Conservation (phyloP, 768 basidiomycete genomes). For the Kwoniella sp. region DNA sequence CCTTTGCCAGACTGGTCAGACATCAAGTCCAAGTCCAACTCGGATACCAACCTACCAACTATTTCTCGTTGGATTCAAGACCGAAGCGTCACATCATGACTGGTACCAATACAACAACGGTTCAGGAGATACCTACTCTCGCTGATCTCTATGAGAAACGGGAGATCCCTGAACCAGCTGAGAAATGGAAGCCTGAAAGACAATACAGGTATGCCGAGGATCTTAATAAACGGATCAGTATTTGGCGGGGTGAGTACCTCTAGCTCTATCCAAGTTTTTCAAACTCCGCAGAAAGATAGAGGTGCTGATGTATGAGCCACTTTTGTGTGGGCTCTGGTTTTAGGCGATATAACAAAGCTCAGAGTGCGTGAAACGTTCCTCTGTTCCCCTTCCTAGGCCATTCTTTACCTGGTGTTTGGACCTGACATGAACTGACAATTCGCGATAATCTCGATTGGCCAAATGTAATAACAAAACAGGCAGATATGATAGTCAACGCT, state of each 20-base stretch:
- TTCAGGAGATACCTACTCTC: conserved; percentile 39
- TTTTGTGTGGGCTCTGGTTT: not conserved
- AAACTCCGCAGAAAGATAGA: no score
- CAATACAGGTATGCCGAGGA: conserved; percentile 19
- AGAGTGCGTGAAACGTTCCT: no score
- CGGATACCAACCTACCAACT: no score
- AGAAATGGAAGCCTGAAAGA: not conserved
- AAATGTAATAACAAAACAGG: no score
- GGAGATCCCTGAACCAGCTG: conserved; percentile 15
- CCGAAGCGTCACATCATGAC: not conserved
- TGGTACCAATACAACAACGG: not conserved
- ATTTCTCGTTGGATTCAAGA: no score
- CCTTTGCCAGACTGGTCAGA: not conserved
- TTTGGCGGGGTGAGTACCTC: conserved; percentile 45
- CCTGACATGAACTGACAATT: not conserved
- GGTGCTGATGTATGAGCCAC: not conserved
- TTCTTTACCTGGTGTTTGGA: not conserved
- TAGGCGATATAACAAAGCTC: conserved; percentile 52
- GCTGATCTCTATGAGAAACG: conserved; percentile 29
- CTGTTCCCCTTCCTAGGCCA: no score
- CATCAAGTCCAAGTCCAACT: not conserved
- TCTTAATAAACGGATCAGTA: conserved; percentile 40
- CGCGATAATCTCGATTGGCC: not conserved
- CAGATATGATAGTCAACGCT: conserved; percentile 55
- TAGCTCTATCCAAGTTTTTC: no score